phyloP scores from a whole-genome alignment of 169 alveolate genomes.

The Plasmodium vivax region DNA sequence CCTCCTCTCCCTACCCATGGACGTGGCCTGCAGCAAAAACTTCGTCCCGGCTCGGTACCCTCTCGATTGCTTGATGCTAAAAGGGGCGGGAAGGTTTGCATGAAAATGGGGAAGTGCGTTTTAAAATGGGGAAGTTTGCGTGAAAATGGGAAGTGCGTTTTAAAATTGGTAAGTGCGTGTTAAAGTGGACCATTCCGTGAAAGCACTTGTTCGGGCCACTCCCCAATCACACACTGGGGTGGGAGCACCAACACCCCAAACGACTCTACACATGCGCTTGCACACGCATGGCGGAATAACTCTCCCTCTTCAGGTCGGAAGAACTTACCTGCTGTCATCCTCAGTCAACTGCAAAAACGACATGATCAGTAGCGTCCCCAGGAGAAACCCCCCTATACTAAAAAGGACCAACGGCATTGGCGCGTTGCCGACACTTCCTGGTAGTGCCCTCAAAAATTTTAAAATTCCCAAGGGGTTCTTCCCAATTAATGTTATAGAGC shows the following conservation, averaged over 20 bases:
- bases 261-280: not conserved
- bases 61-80: slow-evolving; percentile 90
- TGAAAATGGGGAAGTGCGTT: not conserved
- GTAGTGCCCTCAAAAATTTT: slow-evolving; percentile 87
- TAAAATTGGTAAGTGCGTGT: too few relatives aligned
- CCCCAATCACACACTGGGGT: not conserved
- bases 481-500: slow-evolving; percentile 84
- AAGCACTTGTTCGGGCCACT: not conserved
- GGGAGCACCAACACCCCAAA: not conserved
- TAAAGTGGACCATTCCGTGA: not conserved
- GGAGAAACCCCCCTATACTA: slow-evolving; percentile 86
- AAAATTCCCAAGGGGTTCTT: slow-evolving; percentile 86
- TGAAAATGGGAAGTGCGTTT: too few relatives aligned
- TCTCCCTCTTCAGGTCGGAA: not conserved
- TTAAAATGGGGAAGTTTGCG: too few relatives aligned
- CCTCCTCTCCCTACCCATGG: slow-evolving; percentile 78
- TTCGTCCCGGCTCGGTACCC: slow-evolving; percentile 92
- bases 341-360: slow-evolving; percentile 89
- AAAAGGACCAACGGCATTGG: slow-evolving; percentile 87
- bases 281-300: not conserved
- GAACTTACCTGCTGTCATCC: slow-evolving; percentile 87
- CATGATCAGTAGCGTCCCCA: slow-evolving; percentile 87
- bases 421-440: slow-evolving; percentile 87
- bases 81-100: not conserved
- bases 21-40: slow-evolving; percentile 88